phyloP scores from a whole-genome alignment of 148 eudicot species.

The Vaccinium darrowii region DNA sequence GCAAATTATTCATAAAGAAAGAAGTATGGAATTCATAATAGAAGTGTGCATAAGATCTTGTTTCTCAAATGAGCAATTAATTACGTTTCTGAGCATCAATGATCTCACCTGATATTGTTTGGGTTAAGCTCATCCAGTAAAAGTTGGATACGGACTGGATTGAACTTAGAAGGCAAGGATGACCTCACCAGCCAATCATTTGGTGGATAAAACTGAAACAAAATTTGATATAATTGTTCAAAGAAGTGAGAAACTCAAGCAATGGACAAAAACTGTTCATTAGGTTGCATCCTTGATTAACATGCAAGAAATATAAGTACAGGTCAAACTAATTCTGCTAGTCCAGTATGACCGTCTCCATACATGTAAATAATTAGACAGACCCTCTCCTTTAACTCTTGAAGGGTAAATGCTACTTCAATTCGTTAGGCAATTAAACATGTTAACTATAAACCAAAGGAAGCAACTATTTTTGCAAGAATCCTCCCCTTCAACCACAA shows the following conservation, averaged over 20 bases:
- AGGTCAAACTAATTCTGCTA: neutral
- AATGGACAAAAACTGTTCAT: neutral
- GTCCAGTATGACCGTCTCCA: neutral
- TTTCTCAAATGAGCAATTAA: neutral
- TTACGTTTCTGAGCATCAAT: neutral
- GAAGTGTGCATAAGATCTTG: neutral
- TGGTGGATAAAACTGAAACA: constrained; percentile 73
- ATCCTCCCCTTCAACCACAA: neutral
- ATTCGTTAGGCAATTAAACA: neutral
- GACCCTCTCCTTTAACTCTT: neutral
- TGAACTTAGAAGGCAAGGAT: constrained; percentile 76
- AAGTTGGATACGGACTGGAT: constrained; percentile 56
- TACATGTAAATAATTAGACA: neutral
- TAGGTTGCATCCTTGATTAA: neutral
- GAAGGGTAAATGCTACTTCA: neutral
- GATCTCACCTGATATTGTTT: constrained; percentile 64
- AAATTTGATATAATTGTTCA: neutral
- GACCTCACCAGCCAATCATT: constrained; percentile 87
- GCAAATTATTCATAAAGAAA: neutral
- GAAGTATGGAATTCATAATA: neutral
- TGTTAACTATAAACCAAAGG: neutral
- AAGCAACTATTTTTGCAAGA: neutral
- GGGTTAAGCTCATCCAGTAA: constrained; percentile 65
- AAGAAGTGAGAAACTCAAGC: neutral
- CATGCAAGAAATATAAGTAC: neutral